phyloP scores from a whole-genome alignment of 768 basidiomycete species.

The Boletus sensibilis region DNA sequence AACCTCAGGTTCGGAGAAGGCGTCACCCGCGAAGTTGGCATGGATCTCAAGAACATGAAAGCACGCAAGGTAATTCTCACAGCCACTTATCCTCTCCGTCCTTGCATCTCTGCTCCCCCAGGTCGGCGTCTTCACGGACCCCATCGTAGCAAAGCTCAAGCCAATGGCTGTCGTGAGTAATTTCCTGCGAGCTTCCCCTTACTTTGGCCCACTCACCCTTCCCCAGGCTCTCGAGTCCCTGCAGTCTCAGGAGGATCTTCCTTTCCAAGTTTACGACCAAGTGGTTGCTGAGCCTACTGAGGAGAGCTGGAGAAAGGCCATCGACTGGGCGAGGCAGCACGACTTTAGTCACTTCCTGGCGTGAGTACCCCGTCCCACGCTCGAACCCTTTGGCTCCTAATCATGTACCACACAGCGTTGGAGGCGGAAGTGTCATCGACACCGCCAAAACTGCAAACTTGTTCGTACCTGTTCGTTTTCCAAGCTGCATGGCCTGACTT shows the following conservation, averaged over 20 bases:
- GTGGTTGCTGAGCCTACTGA: conserved; percentile 92
- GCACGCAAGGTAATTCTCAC: conserved; percentile 63
- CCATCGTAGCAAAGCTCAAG: conserved; percentile 73
- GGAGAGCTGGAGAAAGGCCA: conserved; percentile 83
- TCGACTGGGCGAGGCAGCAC: conserved; percentile 80
- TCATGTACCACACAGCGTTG: conserved; percentile 52
- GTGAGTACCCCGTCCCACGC: conserved; percentile 42
- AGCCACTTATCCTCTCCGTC: background rate
- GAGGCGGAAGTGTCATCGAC: conserved; percentile 94
- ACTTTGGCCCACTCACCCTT: background rate
- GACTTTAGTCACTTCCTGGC: conserved; percentile 94
- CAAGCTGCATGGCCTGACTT: background rate
- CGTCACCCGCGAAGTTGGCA: conserved; percentile 86
- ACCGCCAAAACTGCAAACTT: conserved; percentile 95
- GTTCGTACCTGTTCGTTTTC: conserved; percentile 38
- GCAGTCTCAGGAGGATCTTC: conserved; percentile 71
- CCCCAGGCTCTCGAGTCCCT: conserved; percentile 72
- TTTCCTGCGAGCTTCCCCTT: background rate
- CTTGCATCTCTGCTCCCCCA: conserved; percentile 33
- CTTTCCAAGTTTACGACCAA: conserved; percentile 78
- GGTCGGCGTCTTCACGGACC: conserved; percentile 94
- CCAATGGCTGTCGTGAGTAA: conserved; percentile 76
- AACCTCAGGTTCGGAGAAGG: conserved; percentile 90
- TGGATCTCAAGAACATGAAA: conserved; percentile 93
- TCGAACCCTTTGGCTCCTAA: background rate